Base-by-base conservation (phyloP, 2,329 filamentous ascomycete species). In the Cercospora berteroae region DNA sequence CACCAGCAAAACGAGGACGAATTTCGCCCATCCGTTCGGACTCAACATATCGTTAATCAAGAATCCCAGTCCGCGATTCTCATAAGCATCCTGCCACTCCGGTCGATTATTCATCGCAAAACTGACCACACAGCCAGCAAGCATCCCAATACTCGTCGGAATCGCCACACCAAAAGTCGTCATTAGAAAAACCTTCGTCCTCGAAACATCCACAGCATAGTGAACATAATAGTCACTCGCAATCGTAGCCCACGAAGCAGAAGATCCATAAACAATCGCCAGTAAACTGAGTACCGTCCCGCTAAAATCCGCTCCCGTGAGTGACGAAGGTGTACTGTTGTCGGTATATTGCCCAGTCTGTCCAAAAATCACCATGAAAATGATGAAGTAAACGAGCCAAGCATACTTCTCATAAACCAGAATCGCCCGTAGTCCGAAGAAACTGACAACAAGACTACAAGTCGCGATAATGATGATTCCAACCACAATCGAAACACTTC, bases 381-480 rank as follows among this genome's bases (percentile, higher is more conserved):
- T 78, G 69, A 83, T 79, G 70, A 84, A 79, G 64, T 81, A 82
- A 62, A 80, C 71, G 67, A 83, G 78, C 82, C 82, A 84, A 1
- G 82, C 81, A 67, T 83, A 84, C 64, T 81, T 81, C 75, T 84
- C 83, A 69, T 80, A 84, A 0, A 80, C 77, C 59, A 83, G 75
- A 64, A 84, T 82, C 27, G 81, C 75, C 20, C 77, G 76, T 39
- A 84, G 79, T 7, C 81, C 81, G 13, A 81, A 71, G 63, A 81
- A 77, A 3, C 77, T 79, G 68, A 82, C 75, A 31, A 78, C 55
- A 36, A 78, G 74, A 55, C 75, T 76, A 63, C 80, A 73, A 10
- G 79, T 74, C 1, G 79, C 80, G 36, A 82, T 79, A 58, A 82
- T 80, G 42, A 82, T 76, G 52, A 82, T 81, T 7, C 81, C 81